Conservation (phyloP, 163 green algal species). For the Scenedesmus sp. region DNA sequence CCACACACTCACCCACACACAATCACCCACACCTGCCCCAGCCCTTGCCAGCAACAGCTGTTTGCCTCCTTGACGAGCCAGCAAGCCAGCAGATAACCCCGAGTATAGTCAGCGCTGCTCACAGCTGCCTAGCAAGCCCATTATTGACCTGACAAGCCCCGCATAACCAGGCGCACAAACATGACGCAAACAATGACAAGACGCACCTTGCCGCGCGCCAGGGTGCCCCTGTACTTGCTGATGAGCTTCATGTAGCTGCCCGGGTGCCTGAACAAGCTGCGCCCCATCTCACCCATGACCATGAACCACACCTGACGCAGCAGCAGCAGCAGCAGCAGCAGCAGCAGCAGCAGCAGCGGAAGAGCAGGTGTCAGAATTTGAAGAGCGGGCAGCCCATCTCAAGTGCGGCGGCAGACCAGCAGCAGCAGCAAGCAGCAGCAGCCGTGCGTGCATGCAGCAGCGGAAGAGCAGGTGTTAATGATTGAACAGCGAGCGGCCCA, state of each 20-base stretch:
- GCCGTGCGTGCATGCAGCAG: neutral
- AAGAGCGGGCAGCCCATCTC: neutral
- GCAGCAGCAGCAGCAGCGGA: neutral
- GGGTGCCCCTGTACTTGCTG: conserved; percentile 46
- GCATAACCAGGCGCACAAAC: too few relatives aligned
- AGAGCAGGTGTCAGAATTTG: neutral
- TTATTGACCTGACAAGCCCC: too few relatives aligned
- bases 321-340: neutral
- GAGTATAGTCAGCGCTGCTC: too few relatives aligned
- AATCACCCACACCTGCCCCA: too few relatives aligned
- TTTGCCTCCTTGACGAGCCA: too few relatives aligned
- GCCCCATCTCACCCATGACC: conserved; percentile 52
- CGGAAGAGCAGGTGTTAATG: neutral
- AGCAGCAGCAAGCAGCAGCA: conserved; percentile 21
- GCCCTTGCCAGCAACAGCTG: too few relatives aligned
- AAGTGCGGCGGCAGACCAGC: neutral
- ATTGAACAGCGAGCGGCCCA: neutral
- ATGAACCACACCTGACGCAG: conserved; percentile 51
- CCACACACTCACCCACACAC: too few relatives aligned
- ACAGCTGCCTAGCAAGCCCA: too few relatives aligned
- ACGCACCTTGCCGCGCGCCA: conserved; percentile 8
- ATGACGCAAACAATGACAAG: neutral
- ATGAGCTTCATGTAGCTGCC: conserved; percentile 33
- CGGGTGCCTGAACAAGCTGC: conserved; percentile 35
- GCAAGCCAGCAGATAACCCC: too few relatives aligned